A percentile compares a stretch with the other conserved stretches of the same genome.
phyloP scores from a whole-genome alignment of 345 rosid species.

The Sisymbrium irio region DNA sequence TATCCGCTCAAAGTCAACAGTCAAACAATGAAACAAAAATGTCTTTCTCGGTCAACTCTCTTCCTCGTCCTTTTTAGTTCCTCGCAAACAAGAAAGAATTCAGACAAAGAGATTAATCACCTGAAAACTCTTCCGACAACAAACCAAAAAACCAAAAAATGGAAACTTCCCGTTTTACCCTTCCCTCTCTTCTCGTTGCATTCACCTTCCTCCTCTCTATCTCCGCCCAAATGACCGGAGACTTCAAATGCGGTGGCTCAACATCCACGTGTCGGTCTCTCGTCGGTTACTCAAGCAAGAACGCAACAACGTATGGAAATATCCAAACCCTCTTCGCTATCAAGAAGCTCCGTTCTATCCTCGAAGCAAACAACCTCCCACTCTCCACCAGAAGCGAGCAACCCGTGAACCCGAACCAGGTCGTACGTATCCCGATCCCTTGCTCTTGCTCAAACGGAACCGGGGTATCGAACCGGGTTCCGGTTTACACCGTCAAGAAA shows the following conservation, averaged over 20 bases:
- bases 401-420: conserved; percentile 14
- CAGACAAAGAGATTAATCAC: background rate
- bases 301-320: conserved; percentile 43
- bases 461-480: conserved; percentile 44
- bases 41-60: background rate
- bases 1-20: background rate
- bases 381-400: conserved; percentile 28
- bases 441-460: conserved; percentile 59
- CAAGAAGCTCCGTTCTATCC: conserved; percentile 38
- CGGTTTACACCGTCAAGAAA: conserved; percentile 44
- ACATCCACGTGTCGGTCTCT: conserved; percentile 40
- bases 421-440: conserved; percentile 52
- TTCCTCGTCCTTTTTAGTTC: background rate
- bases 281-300: conserved; percentile 51
- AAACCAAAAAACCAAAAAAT: background rate
- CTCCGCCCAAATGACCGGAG: conserved; percentile 34
- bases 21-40: background rate
- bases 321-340: conserved; percentile 54
- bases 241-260: conserved; percentile 48
- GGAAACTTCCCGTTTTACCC: conserved; percentile 17
- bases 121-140: conserved; percentile 3
- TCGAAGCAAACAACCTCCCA: conserved; percentile 58
- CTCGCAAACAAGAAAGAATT: background rate
- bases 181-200: background rate
- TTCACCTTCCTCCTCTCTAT: conserved; percentile 25